Evolutionary conservation across 495 filamentous ascomycete species (phyloP).

Genomic region (Barbatosphaeria neglecta): DNA sequence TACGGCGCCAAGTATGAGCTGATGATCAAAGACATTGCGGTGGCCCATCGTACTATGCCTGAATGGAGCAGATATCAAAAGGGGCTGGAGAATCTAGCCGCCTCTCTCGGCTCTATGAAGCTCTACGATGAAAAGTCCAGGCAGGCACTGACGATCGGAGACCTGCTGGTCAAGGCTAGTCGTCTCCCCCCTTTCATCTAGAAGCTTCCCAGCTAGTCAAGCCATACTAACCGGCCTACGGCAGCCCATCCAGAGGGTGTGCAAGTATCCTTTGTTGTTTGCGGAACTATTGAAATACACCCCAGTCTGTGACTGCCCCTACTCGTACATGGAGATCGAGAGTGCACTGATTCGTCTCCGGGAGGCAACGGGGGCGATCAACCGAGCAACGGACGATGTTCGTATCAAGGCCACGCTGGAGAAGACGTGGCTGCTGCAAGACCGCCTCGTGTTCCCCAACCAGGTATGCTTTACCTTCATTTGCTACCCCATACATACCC

Average conservation of each 20-base stretch:
- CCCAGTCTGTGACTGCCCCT: constrained; percentile 70
- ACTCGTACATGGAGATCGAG: constrained; percentile 65
- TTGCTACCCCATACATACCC: not conserved
- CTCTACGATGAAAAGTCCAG: constrained; percentile 48
- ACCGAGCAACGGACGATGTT: constrained; percentile 58
- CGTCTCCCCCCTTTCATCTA: too few species aligned
- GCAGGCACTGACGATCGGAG: constrained; percentile 67
- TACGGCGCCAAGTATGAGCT: constrained; percentile 80
- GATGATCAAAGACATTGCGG: constrained; percentile 64
- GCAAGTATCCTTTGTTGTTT: constrained; percentile 84
- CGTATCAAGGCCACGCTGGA: constrained; percentile 48
- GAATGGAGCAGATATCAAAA: constrained; percentile 75
- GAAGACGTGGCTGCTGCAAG: constrained; percentile 67
- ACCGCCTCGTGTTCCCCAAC: constrained; percentile 60
- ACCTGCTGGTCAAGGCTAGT: constrained; percentile 81
- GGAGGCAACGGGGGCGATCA: constrained; percentile 61
- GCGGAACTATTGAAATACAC: constrained; percentile 71
- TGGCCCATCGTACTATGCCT: constrained; percentile 54
- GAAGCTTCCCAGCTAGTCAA: not conserved
- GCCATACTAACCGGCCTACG: constrained; percentile 9
- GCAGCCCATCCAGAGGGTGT: constrained; percentile 87
- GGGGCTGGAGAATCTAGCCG: constrained; percentile 77
- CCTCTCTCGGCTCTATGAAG: constrained; percentile 60
- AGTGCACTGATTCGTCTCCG: constrained; percentile 61
- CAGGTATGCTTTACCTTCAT: constrained; percentile 37